Evolutionary conservation across 2,329 filamentous ascomycete genomes (phyloP), one percentile per base, ranked within the genome.

Genomic region (Aspergillus sp.): DNA sequence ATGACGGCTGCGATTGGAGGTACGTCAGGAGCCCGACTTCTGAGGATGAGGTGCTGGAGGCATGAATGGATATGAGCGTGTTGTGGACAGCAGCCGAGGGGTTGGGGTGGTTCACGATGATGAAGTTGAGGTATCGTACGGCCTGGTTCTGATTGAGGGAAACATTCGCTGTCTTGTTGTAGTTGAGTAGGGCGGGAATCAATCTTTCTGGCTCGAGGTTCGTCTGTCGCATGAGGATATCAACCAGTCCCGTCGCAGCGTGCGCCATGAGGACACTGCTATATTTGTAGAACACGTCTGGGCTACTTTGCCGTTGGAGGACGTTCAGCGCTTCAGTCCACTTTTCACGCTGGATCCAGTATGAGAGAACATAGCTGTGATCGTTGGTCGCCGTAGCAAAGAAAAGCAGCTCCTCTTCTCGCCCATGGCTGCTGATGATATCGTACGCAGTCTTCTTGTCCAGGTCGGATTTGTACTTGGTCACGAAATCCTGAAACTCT

Each of bases 181-280:
- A 99, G 68, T 92, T 95, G 9, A 99, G 82, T 53, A 99, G 79
- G 1, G 93, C 94, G 1, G 94, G 95, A 45, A 99, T 96, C 45
- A 99, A 82, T 60, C 88, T 91, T 52, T 91, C 86, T 1, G 91
- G 85, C 62, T 95, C 86, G 20, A 99, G 81, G 57, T 91, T 89
- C 4, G 84, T 80, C 66, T 97, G 93, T 33, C 94, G 84, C 89
- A 95, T 96, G 65, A 99, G 76, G 32, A 99, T 91, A 61, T 99
- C 93, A n/a, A 97, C 88, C 20, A 95, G 78, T 48, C 95, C 92
- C 5, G 87, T 82, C 0, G 93, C 85, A 3, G 86, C 86, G 67
- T 96, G 89, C 14, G 86, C 87, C 88, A 99, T 96, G 45, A 99
- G 81, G n/a, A 97, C 92, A 64, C 88, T 96, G 76, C 90, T 94